Conservation (phyloP, 2,329 filamentous ascomycete species). For the Venturia oleaginea region DNA sequence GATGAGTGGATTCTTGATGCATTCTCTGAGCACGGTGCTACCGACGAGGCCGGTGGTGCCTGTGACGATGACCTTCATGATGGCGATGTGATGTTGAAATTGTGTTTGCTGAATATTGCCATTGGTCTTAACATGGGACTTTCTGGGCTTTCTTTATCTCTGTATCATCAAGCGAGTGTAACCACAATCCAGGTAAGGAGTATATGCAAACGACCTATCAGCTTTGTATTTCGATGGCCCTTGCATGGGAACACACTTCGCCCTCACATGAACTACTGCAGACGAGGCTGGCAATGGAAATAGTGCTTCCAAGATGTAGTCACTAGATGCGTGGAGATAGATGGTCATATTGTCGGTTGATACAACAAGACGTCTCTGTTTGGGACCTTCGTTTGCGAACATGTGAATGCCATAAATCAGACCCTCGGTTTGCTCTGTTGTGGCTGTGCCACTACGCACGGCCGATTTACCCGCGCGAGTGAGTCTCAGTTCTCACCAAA, state of each 20-base stretch:
- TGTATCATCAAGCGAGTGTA: not conserved
- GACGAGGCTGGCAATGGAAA: no score
- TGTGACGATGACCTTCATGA: conserved; percentile 29
- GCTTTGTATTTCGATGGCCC: not conserved
- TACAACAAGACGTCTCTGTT: no score
- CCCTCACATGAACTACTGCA: not conserved
- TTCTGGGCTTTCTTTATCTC: not conserved
- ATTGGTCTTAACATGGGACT: not conserved
- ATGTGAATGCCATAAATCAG: no score
- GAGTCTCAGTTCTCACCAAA: no score
- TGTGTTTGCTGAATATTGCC: not conserved
- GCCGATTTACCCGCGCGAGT: no score
- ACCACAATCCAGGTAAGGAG: not conserved
- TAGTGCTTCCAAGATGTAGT: no score
- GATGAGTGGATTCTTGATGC: conserved; percentile 21
- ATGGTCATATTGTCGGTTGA: no score
- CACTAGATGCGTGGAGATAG: no score
- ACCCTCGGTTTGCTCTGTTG: no score
- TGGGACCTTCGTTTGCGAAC: no score
- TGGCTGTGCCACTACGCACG: no score
- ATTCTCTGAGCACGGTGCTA: conserved; percentile 28
- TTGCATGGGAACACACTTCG: not conserved
- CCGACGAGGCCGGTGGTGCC: conserved; percentile 36
- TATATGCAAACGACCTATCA: not conserved
- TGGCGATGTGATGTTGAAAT: not conserved